phyloP scores from a whole-genome alignment of 2,329 filamentous ascomycete species.

The Clarireedia monteithiana region DNA sequence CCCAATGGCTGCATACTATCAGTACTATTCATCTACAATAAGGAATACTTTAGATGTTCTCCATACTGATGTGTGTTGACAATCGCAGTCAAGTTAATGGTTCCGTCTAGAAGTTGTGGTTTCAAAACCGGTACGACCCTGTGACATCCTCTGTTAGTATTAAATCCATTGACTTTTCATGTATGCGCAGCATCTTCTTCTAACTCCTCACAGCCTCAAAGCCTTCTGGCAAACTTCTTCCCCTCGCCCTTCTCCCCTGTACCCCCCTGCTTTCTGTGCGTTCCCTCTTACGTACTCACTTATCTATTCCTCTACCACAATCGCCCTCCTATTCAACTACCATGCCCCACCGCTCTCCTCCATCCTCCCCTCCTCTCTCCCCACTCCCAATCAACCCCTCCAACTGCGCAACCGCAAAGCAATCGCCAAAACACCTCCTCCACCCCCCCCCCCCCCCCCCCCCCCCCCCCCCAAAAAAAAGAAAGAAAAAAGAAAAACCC shows the following conservation, averaged over 20 bases:
- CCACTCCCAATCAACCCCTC: no score
- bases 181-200: no score
- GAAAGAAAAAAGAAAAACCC: background rate
- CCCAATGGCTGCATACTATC: constrained; percentile 63
- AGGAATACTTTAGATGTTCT: constrained; percentile 8
- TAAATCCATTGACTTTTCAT: background rate
- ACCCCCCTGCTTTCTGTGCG: no score
- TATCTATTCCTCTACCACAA: background rate
- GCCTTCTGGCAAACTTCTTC: no score
- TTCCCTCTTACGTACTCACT: background rate
- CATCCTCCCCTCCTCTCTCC: no score
- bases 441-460: no score
- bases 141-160: background rate
- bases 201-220: background rate
- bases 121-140: constrained; percentile 61
- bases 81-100: constrained; percentile 79
- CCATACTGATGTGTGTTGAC: constrained; percentile 95
- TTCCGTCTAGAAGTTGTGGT: constrained; percentile 59
- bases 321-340: background rate
- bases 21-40: background rate
- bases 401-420: no score
- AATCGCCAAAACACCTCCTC: no score
- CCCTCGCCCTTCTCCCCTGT: background rate
- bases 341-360: no score
- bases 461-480: no score